Percentiles rank a stretch among this genome's conserved stretches.
phyloP scores from a whole-genome alignment of 2,329 filamentous ascomycete species.

The Orbilia javanica region DNA sequence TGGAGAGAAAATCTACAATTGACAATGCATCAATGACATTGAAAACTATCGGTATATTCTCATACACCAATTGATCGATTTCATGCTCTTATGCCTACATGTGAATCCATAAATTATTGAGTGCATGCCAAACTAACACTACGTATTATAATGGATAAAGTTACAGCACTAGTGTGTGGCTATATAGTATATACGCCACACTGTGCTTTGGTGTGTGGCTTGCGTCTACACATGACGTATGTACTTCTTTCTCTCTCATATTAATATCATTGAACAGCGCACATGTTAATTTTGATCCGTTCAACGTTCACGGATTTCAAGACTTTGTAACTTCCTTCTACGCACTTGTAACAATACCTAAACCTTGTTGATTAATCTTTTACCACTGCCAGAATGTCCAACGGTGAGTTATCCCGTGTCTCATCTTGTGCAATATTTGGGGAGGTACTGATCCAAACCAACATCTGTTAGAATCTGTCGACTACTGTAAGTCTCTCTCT shows the following conservation, averaged over 20 bases:
- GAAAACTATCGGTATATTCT: too few relatives aligned
- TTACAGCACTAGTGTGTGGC: constrained; percentile 3
- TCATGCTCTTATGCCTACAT: too few relatives aligned
- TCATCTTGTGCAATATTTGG: background rate
- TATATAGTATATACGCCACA: too few relatives aligned
- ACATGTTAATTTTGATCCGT: background rate
- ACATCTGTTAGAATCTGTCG: constrained; percentile 16
- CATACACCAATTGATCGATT: too few relatives aligned
- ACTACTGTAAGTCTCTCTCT: background rate
- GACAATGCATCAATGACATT: too few relatives aligned
- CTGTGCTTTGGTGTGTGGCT: constrained; percentile 14
- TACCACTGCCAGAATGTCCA: background rate
- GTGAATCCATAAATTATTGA: too few relatives aligned
- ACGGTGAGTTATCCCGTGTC: background rate
- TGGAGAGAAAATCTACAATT: too few relatives aligned
- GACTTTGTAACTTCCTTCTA: background rate
- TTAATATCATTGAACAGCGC: background rate
- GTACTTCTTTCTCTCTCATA: too few relatives aligned
- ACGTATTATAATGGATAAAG: background rate
- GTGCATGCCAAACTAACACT: too few relatives aligned
- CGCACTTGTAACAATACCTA: background rate
- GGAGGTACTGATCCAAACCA: background rate
- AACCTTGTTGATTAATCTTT: background rate
- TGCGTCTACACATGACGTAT: constrained; percentile 19
- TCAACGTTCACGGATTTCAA: background rate